Evolutionary conservation across 2,329 filamentous ascomycete species (phyloP), one percentile per base, ranked within the genome.

Genomic region (Ophiostoma quercus): DNA sequence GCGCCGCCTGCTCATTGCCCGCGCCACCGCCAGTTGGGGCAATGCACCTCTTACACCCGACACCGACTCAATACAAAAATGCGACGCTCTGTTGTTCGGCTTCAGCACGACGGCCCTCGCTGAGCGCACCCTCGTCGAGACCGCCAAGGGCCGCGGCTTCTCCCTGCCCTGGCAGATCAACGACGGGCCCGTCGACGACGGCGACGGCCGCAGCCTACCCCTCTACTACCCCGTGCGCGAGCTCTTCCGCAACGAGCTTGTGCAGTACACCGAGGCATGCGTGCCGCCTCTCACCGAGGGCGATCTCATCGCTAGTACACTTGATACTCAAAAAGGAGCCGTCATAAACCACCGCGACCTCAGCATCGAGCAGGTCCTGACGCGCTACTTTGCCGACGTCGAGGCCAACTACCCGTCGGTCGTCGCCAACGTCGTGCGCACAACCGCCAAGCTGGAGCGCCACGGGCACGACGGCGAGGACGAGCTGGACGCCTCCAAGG

Each of bases 371-470:
- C 90, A 94, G 74, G 85, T 99, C 69, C 94, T 98, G 89, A 82
- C 84, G 71, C 89, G 92, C 70, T 99, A 97, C 78, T 97, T 99
- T 76, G 87, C 88, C 74, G 90, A 88, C 57, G 92, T 97, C 19
- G 94, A 97, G 77, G 87, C 88, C 73, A 90, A 90, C 71, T 97
- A 96, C 76, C 92, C 94, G 2, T 92, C 91, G 69, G 92, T 98
- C 70, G 94, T 99, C 74, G 90, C 94, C 41, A 99, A 99, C 77
- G 95, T 99, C 11, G 94, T 97, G 5, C 88, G 92, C 72, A 99
- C 94, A 43, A 90, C 91, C n/a, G 89, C 88, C 68, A 97, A 96
- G 79, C 83, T 98, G 57, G 82, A 88, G 65, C 80, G 86, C 34
- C 65, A 62, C 11, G 29, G 57, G 1, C 57, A 62, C 12, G 32